These are phyloP conservation scores for Poa annua DNA, from an alignment of 176 grass and related monocot species.

Conservation along the genomic window DNA sequence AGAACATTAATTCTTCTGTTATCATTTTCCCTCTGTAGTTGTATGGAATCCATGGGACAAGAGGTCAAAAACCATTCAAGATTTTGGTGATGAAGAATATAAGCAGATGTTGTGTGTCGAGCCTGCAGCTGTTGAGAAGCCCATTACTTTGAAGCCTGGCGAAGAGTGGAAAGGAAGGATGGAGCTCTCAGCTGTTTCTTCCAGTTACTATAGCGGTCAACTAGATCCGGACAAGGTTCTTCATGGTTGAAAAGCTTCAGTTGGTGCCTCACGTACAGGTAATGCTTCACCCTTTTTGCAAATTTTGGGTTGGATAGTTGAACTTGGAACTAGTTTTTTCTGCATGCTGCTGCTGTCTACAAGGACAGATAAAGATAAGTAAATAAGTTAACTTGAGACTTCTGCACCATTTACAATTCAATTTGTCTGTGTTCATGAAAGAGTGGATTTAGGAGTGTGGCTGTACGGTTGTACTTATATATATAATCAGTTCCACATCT, in stretches of 20 bases:
- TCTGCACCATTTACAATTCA: slow-evolving; percentile 8
- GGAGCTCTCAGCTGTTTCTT: slow-evolving; percentile 80
- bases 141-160: slow-evolving; percentile 78
- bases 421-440: neutral
- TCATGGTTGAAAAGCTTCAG: slow-evolving; percentile 52
- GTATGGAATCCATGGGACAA: slow-evolving; percentile 97
- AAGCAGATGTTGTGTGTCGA: slow-evolving; percentile 85
- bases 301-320: neutral
- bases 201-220: slow-evolving; percentile 90
- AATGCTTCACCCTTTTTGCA: slow-evolving; percentile 7
- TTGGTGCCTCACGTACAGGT: slow-evolving; percentile 46
- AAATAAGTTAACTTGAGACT: slow-evolving; percentile 1
- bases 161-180: slow-evolving; percentile 91
- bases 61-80: slow-evolving; percentile 65
- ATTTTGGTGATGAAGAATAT: slow-evolving; percentile 89
- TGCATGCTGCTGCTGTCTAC: neutral
- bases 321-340: slow-evolving; percentile 3
- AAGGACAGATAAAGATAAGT: neutral
- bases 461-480: neutral
- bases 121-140: slow-evolving; percentile 71
- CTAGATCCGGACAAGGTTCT: slow-evolving; percentile 81
- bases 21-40: slow-evolving; percentile 47
- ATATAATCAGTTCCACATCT: neutral
- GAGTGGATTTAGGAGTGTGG: slow-evolving; percentile 17
- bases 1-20: slow-evolving; percentile 12